A percentile compares a stretch with the other conserved stretches of the same genome.
Evolutionary conservation across 148 eudicot genomes (phyloP).

Genomic region (Vaccinium macrocarpon): DNA sequence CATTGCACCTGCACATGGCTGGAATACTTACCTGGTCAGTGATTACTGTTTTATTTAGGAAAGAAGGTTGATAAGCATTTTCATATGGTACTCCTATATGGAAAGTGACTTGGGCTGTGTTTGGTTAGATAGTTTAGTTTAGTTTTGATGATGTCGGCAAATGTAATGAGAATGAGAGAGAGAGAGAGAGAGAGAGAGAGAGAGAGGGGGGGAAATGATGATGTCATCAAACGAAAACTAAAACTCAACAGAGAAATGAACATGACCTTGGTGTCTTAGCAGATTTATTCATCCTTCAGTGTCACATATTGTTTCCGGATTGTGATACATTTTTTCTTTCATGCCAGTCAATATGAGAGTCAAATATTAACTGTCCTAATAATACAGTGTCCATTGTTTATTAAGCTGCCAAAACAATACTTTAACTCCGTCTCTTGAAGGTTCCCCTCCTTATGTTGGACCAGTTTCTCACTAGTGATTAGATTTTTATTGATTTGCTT

Average conservation of each 20-base stretch:
- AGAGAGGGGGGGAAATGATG: too few species aligned
- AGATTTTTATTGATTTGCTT: neutral
- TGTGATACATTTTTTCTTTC: neutral
- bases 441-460: neutral
- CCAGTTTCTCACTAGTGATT: neutral
- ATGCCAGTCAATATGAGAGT: neutral
- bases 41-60: neutral
- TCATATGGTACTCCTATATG: neutral
- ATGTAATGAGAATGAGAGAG: too few species aligned
- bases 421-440: neutral
- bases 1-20: slow-evolving; percentile 29
- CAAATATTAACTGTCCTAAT: neutral
- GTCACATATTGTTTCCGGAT: neutral
- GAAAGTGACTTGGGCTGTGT: neutral
- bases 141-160: too few species aligned
- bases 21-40: slow-evolving; percentile 59
- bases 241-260: too few species aligned
- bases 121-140: too few species aligned
- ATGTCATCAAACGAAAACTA: too few species aligned
- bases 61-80: slow-evolving; percentile 12
- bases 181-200: too few species aligned
- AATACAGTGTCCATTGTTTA: neutral
- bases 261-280: neutral
- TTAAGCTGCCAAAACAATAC: neutral
- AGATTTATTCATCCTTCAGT: neutral